phyloP scores from a whole-genome alignment of 176 grass and related monocot species.

The Oryza meridionalis region DNA sequence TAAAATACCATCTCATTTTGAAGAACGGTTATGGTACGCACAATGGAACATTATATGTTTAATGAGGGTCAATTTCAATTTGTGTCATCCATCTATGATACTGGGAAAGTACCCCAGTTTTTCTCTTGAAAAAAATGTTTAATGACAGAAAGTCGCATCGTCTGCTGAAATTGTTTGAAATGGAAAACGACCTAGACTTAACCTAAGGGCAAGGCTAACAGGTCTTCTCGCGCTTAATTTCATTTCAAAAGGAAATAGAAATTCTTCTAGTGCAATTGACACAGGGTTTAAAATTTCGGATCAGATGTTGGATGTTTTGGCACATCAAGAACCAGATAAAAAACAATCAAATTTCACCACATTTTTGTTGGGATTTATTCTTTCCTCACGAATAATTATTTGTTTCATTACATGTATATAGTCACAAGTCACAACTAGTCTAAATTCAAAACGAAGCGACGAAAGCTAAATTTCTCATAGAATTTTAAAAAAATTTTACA shows the following conservation, averaged over 20 bases:
- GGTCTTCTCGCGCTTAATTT: not conserved
- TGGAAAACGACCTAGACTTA: not conserved
- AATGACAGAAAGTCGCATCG: not conserved
- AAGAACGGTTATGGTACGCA: not conserved
- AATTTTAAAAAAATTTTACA: too few relatives aligned
- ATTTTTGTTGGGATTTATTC: too few relatives aligned
- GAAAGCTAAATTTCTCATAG: not conserved
- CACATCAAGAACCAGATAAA: not conserved
- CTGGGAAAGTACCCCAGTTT: too few relatives aligned
- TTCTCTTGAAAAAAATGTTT: not conserved
- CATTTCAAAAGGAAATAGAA: not conserved
- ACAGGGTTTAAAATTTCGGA: too few relatives aligned
- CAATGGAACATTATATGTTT: not conserved
- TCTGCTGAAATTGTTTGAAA: not conserved
- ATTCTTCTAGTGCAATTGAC: not conserved
- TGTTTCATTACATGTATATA: too few relatives aligned
- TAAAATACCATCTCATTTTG: not conserved
- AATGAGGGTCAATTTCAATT: too few relatives aligned
- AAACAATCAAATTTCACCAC: not conserved
- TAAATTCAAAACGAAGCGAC: not conserved
- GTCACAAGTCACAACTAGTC: too few relatives aligned
- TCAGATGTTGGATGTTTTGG: not conserved
- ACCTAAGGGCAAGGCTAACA: not conserved
- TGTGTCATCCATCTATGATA: too few relatives aligned
- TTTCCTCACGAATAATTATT: too few relatives aligned